Percentiles rank a stretch among this genome's conserved stretches.
Evolutionary conservation across 805 yeast genomes (phyloP).

Genomic region (Suhomyces tanzawaensis): DNA sequence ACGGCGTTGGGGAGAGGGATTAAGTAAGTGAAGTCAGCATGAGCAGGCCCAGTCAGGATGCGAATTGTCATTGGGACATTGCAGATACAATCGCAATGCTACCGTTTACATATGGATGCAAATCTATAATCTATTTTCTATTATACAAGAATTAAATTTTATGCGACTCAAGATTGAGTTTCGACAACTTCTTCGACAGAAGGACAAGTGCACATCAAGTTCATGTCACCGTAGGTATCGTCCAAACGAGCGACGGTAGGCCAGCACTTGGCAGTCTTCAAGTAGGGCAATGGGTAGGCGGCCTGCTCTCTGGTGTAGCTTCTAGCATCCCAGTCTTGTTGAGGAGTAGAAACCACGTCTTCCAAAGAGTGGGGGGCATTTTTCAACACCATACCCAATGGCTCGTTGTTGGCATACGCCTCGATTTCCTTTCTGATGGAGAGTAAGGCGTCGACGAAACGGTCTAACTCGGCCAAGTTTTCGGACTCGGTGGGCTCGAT

Average conservation of each 20-base stretch:
- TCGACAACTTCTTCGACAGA: conserved; percentile 70
- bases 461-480: conserved; percentile 79
- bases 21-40: no score
- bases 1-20: no score
- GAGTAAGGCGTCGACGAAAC: conserved; percentile 86
- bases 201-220: conserved; percentile 92
- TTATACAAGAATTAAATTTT: conserved; percentile 2
- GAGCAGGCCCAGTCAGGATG: no score
- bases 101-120: background rate
- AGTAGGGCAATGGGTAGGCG: conserved; percentile 81
- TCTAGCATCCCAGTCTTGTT: conserved; percentile 73
- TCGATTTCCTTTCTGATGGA: conserved; percentile 80
- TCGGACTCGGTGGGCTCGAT: conserved; percentile 98
- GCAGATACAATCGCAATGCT: no score
- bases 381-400: conserved; percentile 68
- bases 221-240: conserved; percentile 91
- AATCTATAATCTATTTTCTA: conserved; percentile 2
- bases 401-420: conserved; percentile 62
- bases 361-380: conserved; percentile 90
- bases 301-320: conserved; percentile 93
- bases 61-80: no score
- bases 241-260: conserved; percentile 91
- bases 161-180: conserved; percentile 9
- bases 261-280: conserved; percentile 84
- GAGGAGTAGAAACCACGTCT: conserved; percentile 62